phyloP scores from a whole-genome alignment of 2,329 filamentous ascomycete genomes.

The Alternaria sp. region DNA sequence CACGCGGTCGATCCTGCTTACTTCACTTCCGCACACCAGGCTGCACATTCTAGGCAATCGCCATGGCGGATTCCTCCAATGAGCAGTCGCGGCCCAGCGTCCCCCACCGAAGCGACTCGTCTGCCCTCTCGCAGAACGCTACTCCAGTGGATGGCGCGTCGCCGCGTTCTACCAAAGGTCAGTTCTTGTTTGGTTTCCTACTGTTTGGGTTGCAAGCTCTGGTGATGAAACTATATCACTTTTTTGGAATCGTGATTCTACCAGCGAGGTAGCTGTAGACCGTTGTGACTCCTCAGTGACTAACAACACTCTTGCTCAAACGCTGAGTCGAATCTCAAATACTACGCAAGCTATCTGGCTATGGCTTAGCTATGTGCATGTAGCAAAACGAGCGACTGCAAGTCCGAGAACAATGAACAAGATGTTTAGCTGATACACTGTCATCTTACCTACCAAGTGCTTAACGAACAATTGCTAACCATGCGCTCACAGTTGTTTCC shows the following conservation, averaged over 20 bases:
- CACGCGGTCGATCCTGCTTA: slow-evolving; percentile 7
- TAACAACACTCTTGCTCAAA: background rate
- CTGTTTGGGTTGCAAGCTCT: background rate
- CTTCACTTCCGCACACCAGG: background rate
- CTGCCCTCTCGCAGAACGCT: slow-evolving; percentile 19
- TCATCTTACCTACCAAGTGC: background rate
- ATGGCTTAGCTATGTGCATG: background rate
- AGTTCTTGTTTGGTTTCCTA: slow-evolving; percentile 15
- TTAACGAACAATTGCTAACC: slow-evolving; percentile 29
- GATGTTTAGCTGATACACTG: background rate
- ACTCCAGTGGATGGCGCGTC: slow-evolving; percentile 34
- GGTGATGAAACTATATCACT: background rate
- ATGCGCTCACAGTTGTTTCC: slow-evolving; percentile 49
- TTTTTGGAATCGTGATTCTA: background rate
- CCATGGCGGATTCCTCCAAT: slow-evolving; percentile 39
- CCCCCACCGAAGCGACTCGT: slow-evolving; percentile 26
- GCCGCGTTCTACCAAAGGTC: slow-evolving; percentile 44
- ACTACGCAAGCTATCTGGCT: background rate
- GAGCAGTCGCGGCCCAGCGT: slow-evolving; percentile 26
- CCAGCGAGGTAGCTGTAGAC: background rate
- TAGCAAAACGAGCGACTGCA: background rate
- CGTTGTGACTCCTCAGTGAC: background rate
- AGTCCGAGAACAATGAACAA: background rate
- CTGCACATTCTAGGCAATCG: background rate
- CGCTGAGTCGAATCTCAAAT: background rate